A percentile compares a stretch with the other conserved stretches of the same genome.
phyloP scores from a whole-genome alignment of 345 rosid genomes.

The Syzygium aqueum region DNA sequence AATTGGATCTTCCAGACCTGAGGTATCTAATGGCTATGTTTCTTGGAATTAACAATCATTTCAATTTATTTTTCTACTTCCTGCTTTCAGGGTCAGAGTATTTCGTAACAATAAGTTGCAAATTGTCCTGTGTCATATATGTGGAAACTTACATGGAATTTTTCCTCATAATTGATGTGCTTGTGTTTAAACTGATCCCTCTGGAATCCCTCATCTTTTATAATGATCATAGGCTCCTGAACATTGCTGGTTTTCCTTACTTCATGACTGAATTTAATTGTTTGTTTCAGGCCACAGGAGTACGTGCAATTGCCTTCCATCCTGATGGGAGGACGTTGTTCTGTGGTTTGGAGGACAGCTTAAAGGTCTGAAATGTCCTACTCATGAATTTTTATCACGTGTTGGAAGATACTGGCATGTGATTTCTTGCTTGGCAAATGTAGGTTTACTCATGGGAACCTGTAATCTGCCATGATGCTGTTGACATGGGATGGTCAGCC shows the following conservation, averaged over 20 bases:
- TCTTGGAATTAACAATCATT: background rate
- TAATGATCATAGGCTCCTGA: background rate
- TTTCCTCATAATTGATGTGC: background rate
- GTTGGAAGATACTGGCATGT: background rate
- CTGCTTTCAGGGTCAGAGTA: background rate
- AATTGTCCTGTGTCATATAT: background rate
- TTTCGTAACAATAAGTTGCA: background rate
- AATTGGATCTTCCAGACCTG: constrained; percentile 87
- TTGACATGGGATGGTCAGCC: constrained; percentile 90
- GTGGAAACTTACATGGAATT: background rate
- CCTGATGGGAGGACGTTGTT: constrained; percentile 90
- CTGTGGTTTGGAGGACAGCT: constrained; percentile 78
- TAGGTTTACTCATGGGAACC: constrained; percentile 99
- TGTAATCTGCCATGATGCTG: constrained; percentile 70
- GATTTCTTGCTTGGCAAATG: constrained; percentile 14
- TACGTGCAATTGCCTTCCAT: constrained; percentile 64
- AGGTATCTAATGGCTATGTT: constrained; percentile 37
- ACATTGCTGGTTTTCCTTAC: background rate
- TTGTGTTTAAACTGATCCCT: background rate
- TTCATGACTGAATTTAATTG: background rate
- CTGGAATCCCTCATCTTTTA: background rate
- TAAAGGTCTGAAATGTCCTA: constrained; percentile 55
- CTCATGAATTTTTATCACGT: background rate
- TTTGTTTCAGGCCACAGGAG: constrained; percentile 59
- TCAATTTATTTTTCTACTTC: background rate